phyloP scores from a whole-genome alignment of 371 early-diverging fungal genomes.

The Cokeromyces recurvatus region DNA sequence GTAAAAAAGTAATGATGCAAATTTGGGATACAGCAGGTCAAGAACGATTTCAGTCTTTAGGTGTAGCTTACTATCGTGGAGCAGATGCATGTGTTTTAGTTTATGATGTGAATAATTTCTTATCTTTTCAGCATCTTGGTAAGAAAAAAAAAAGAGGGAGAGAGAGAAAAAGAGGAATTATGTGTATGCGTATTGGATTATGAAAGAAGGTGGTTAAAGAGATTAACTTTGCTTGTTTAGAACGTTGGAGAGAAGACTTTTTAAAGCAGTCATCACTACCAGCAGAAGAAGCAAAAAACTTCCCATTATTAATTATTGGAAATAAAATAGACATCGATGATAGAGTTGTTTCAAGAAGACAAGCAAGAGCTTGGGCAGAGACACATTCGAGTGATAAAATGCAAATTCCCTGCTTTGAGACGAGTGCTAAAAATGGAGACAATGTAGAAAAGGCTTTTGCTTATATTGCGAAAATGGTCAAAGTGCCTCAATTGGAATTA shows the following conservation, averaged over 20 bases:
- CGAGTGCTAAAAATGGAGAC: conserved; percentile 89
- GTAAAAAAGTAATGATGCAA: conserved; percentile 60
- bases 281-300: conserved; percentile 76
- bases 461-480: conserved; percentile 72
- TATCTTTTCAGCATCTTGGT: conserved; percentile 91
- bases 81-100: conserved; percentile 97
- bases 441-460: conserved; percentile 90
- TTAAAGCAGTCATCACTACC: conserved; percentile 60
- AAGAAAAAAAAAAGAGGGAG: too few relatives aligned
- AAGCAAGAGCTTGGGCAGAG: conserved; percentile 50
- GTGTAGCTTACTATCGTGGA: conserved; percentile 95
- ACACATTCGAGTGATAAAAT: conserved; percentile 36
- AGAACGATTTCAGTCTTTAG: conserved; percentile 95
- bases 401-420: conserved; percentile 86
- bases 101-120: conserved; percentile 91
- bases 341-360: conserved; percentile 64
- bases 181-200: too few relatives aligned
- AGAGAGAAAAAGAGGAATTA: too few relatives aligned
- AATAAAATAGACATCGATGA: conserved; percentile 96
- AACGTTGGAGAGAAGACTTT: conserved; percentile 92
- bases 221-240: conserved; percentile 17
- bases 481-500: conserved; percentile 51
- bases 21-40: conserved; percentile 90
- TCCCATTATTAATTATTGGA: conserved; percentile 86
- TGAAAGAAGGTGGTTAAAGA: too few relatives aligned